Percentiles rank a stretch among this genome's conserved stretches.
Evolutionary conservation across 1,284 basidiomycete genomes (phyloP).

Genomic region (Chondrostereum purpureum): DNA sequence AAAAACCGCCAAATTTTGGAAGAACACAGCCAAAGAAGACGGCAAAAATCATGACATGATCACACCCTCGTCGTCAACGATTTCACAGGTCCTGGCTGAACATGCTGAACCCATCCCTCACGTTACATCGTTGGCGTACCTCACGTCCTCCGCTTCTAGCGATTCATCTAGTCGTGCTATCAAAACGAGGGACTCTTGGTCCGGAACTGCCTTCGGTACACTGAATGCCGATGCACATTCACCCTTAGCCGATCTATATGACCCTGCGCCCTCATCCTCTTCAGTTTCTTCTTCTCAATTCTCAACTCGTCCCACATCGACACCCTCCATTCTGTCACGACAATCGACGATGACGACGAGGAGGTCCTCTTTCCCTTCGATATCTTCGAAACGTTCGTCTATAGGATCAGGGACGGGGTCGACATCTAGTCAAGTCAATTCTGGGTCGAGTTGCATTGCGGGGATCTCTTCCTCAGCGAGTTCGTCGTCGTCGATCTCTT

Average conservation of each 20-base stretch:
- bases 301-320: neutral
- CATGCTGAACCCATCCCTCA: no score
- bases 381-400: neutral
- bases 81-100: constrained; percentile 26
- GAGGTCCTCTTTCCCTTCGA: neutral
- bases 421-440: no score
- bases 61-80: constrained; percentile 33
- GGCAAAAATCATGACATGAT: constrained; percentile 20
- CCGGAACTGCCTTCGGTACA: neutral
- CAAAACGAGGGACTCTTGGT: neutral
- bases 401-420: neutral
- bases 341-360: neutral
- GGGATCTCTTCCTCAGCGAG: neutral
- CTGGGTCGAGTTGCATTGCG: neutral
- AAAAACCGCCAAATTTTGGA: constrained; percentile 34
- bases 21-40: constrained; percentile 27
- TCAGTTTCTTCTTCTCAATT: neutral
- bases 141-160: neutral
- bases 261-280: neutral
- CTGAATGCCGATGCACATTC: neutral
- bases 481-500: neutral
- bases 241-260: no score
- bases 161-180: neutral
- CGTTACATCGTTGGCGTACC: neutral
- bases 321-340: no score